Evolutionary conservation across 441 rosid genomes (phyloP), one percentile per base, ranked within the genome.

Genomic region (Adansonia gregorii): DNA sequence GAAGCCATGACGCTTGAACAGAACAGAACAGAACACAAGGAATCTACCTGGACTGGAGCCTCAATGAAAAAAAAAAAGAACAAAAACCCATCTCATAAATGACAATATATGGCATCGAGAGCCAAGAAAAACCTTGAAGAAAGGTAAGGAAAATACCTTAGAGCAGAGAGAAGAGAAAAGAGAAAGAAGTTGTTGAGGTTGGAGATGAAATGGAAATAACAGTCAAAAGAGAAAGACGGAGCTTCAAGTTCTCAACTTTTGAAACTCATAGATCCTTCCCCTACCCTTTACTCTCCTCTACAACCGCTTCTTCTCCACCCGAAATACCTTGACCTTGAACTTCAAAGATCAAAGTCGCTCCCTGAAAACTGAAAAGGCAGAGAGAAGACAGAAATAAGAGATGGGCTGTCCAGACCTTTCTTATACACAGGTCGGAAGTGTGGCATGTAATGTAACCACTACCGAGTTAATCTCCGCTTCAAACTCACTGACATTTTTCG

Each of bases 1-100:
- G 83, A 76, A 73, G 83, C 83, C 83, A 81, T 73, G 77, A 54
- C 20, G 77, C 74, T 72, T 56, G 31, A 72, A 17, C 68, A 58
- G 66, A 43, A 43, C 46, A 43, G 8, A 65, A 8, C 41, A 35
- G 41, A 35, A 35, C 3, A 61, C 35, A 27, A 51, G 17, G 17
- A 61, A 10, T 35, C 67, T 27, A 61, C 17, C 67, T 12, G 24
- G 69, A 39, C 12, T 19, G 15, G 15, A 51, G 67, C 52, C 61
- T 35, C 41, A 35, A 35, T 39, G 39, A 2, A 41, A 8, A 45
- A 80, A 31, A 71, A 79, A 67, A 14, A 14, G n/a, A 19, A 46
- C n/a, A 15, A 8, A 58, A 14, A 72, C 31, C 24, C 46, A 72
- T 72, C 8, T 9, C 48, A 31, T 17, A 39, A 58, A 45, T 19